Conservation (phyloP, 257 asterid species). For the Solanum piurae region DNA sequence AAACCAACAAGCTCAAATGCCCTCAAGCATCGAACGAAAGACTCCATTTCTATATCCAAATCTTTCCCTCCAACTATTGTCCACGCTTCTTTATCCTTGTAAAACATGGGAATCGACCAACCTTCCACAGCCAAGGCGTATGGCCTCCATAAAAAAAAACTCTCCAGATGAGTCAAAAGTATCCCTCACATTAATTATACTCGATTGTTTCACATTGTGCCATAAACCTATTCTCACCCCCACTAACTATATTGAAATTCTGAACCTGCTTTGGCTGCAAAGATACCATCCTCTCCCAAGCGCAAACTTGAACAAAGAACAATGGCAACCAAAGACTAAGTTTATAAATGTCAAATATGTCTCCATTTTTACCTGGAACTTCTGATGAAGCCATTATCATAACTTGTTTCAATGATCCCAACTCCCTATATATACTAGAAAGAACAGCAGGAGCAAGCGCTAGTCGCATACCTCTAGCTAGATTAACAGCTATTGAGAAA, state of each 20-base stretch:
- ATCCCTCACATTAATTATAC: slow-evolving; percentile 11
- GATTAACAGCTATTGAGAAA: slow-evolving; percentile 8
- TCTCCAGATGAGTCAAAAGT: slow-evolving; percentile 14
- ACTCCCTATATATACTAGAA: not conserved
- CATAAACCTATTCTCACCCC: slow-evolving; percentile 13
- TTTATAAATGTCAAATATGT: not conserved
- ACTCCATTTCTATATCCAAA: slow-evolving; percentile 1
- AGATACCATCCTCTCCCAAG: slow-evolving; percentile 22
- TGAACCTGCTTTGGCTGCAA: slow-evolving; percentile 4
- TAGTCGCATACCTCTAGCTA: slow-evolving; percentile 15
- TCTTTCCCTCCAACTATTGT: not conserved
- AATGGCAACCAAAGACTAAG: slow-evolving; percentile 15
- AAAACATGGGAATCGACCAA: slow-evolving; percentile 12
- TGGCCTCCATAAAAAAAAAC: slow-evolving; percentile 19
- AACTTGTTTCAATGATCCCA: not conserved
- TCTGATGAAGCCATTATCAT: not conserved
- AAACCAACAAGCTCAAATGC: slow-evolving; percentile 13
- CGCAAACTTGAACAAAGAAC: slow-evolving; percentile 27
- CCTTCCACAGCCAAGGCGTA: slow-evolving; percentile 12
- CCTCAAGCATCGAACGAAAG: slow-evolving; percentile 16
- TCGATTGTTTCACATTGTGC: not conserved
- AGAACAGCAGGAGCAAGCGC: not conserved
- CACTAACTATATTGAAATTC: not conserved
- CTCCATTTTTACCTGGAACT: not conserved
- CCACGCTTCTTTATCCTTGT: slow-evolving; percentile 10